phyloP scores from a whole-genome alignment of 139 green algal species.

The Tetradesmus obliquus region DNA sequence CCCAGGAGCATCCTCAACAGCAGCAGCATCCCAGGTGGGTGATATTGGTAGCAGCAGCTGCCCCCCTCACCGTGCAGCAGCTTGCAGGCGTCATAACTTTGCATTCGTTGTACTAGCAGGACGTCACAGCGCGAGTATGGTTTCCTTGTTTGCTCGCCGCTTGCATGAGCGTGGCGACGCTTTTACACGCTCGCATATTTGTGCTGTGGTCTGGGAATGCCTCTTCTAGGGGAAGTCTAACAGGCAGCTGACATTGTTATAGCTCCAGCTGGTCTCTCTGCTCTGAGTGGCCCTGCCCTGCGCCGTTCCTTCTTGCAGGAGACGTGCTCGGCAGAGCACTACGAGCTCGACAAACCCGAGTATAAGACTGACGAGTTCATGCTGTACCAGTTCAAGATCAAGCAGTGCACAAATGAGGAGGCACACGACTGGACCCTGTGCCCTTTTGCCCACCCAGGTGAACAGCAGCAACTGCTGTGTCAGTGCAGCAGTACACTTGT shows the following conservation, averaged over 20 bases:
- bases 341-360: conserved; percentile 54
- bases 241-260: neutral
- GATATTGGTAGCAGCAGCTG: too few species aligned
- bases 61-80: too few species aligned
- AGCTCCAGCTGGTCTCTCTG: neutral
- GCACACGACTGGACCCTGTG: neutral
- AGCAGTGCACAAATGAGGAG: neutral
- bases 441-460: neutral
- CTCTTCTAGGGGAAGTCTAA: neutral
- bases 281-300: too few species aligned
- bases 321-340: neutral
- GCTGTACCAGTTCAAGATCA: conserved; percentile 86
- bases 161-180: neutral
- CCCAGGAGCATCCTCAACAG: too few species aligned
- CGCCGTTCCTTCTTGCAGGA: neutral
- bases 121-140: neutral
- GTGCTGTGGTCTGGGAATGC: neutral
- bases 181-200: neutral
- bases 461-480: neutral
- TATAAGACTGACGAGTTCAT: conserved; percentile 82
- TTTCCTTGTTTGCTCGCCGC: neutral
- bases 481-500: too few species aligned
- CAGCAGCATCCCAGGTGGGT: too few species aligned
- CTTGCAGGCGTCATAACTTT: too few species aligned
- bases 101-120: neutral